Conservation (phyloP, 106 monocot genomes). For the Phalaenopsis aphrodite region DNA sequence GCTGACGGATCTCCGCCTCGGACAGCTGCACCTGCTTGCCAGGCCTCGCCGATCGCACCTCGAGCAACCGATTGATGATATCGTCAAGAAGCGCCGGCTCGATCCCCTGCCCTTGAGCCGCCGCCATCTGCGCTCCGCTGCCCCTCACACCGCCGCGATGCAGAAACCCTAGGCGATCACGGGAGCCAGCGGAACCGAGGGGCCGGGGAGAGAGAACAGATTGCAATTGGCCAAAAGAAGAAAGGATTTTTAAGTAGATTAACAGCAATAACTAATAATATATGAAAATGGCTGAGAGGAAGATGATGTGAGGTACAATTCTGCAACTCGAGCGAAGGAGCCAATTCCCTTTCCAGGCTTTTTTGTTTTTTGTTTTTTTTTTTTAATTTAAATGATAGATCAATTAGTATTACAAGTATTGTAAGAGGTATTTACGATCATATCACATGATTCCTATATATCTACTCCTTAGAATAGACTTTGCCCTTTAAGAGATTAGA, state of each 20-base stretch:
- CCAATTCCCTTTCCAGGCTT: too few relatives aligned
- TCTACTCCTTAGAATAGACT: too few relatives aligned
- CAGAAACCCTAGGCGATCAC: background rate
- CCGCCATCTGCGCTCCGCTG: conserved; percentile 12
- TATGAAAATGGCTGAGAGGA: background rate
- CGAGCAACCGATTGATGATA: conserved; percentile 41
- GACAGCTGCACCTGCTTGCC: conserved; percentile 52
- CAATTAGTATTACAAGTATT: too few relatives aligned
- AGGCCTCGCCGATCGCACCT: conserved; percentile 39
- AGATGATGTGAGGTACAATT: background rate
- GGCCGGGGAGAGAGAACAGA: background rate
- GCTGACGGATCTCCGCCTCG: conserved; percentile 47
- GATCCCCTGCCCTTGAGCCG: conserved; percentile 21
- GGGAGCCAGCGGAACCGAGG: background rate
- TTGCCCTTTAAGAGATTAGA: too few relatives aligned
- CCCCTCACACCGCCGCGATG: conserved; percentile 1
- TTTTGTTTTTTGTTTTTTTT: too few relatives aligned
- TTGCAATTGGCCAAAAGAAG: background rate
- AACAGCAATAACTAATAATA: background rate
- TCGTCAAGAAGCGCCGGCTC: conserved; percentile 36
- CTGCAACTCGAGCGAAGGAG: too few relatives aligned
- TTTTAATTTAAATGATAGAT: too few relatives aligned
- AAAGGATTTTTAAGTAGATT: background rate
- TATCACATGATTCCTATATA: too few relatives aligned
- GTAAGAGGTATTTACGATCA: too few relatives aligned